A percentile compares a stretch with the other conserved stretches of the same genome.
Conservation (phyloP, 2,329 filamentous ascomycete genomes). For the Fusarium domesticum region DNA sequence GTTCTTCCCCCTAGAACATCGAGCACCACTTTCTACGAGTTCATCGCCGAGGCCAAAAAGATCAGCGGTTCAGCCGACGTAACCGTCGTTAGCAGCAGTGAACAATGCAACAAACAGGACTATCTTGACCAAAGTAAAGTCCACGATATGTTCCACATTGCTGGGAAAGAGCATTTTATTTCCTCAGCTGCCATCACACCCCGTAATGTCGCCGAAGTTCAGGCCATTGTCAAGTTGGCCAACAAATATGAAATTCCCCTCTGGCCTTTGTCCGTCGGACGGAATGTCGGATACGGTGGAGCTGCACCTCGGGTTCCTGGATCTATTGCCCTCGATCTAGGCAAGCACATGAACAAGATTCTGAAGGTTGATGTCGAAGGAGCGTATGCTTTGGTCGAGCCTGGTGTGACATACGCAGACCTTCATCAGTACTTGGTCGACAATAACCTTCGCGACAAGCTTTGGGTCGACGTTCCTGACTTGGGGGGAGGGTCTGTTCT, state of each 20-base stretch:
- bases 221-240: constrained; percentile 6
- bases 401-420: constrained; percentile 13
- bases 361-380: constrained; percentile 17
- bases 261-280: constrained; percentile 21
- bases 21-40: constrained; percentile 6
- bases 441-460: constrained; percentile 11
- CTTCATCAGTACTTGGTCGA: constrained; percentile 17
- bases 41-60: constrained; percentile 3
- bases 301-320: constrained; percentile 17
- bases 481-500: constrained; percentile 17
- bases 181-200: constrained; percentile 17
- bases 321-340: constrained; percentile 8
- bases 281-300: constrained; percentile 18
- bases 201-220: constrained; percentile 15
- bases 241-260: constrained; percentile 19
- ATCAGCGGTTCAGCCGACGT: constrained; percentile 9
- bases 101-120: constrained; percentile 8
- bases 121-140: constrained; percentile 19
- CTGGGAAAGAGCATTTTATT: constrained; percentile 13
- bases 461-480: constrained; percentile 21
- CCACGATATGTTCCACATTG: constrained; percentile 21
- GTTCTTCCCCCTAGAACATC: constrained; percentile 9
- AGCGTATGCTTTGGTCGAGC: constrained; percentile 15
- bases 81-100: constrained; percentile 2
- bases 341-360: constrained; percentile 18